Base-by-base conservation (phyloP, 768 basidiomycete genomes). In the Infundibulicybe gibba region DNA sequence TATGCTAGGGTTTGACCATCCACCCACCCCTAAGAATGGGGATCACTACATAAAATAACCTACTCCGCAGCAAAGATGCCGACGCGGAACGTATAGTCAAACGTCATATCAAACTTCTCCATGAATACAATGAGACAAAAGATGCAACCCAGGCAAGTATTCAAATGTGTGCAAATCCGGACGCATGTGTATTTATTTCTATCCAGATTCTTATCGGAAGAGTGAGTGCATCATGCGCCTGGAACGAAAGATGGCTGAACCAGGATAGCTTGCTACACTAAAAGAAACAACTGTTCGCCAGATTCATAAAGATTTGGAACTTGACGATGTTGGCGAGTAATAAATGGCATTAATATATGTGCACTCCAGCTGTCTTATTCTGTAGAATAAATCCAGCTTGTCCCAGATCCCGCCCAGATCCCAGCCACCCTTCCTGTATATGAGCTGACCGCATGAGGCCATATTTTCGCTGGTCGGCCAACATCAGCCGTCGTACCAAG, bases 101-200 rank as follows among this genome's bases (percentile, higher is more conserved):
- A 50, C 65, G 69, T 12, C 86, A 90, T 54, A 90, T 90, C 61
- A 77, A 76, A 53, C 68, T 87, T 3, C 67, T 90, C 32, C 89
- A 90, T 61, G 70, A 67, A 32, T 91, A 90, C 51, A 90, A 90
- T 50, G 89, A 90, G 60, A 78, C 86, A 8, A 90, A 90, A 58
- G 89, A 91, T 60, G 89, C 87, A 3, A 74, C 86, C 0, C 89
- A 90, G 81, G 88, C 81, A 49, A 49, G 59, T 50, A 20, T 15
- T 21, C 14, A 8, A 25, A 8, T 25, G 25, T 25, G 25, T 25
- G 25, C 25, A 25, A 25, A 25, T 25, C 4, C 25, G 25, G 25
- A 25, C 8, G 25, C 25, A 25, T 25, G 25, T 25, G 25, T 3
- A 25, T 25, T 8, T 30, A 17, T 34, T 14, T 15, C 41, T 25